Evolutionary conservation across 805 yeast genomes (phyloP).

Genomic region (Saccharomycopsis sp.): DNA sequence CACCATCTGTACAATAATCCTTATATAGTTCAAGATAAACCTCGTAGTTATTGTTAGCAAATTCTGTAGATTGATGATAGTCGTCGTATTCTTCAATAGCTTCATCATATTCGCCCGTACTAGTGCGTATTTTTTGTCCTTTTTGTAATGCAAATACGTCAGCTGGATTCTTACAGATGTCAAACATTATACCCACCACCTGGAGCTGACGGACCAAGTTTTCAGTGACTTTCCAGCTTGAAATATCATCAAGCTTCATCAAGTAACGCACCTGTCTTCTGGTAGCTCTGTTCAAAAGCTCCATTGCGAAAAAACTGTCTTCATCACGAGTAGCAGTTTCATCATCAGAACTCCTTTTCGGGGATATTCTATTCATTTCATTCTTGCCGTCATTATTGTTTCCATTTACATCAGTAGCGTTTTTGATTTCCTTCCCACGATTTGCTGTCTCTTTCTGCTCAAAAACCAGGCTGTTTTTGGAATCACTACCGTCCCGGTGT

Average conservation of each 20-base stretch:
- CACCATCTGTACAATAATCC: slow-evolving; percentile 23
- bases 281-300: slow-evolving; percentile 36
- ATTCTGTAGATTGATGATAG: slow-evolving; percentile 35
- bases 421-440: slow-evolving; percentile 22
- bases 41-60: slow-evolving; percentile 29
- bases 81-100: slow-evolving; percentile 22
- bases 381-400: neutral
- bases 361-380: neutral
- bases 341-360: neutral
- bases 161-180: slow-evolving; percentile 34
- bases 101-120: neutral
- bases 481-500: slow-evolving; percentile 27
- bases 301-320: neutral
- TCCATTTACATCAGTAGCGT: slow-evolving; percentile 17
- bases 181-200: slow-evolving; percentile 37
- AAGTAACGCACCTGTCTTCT: slow-evolving; percentile 35
- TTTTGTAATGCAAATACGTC: slow-evolving; percentile 38
- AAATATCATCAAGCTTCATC: slow-evolving; percentile 37
- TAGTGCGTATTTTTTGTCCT: slow-evolving; percentile 15
- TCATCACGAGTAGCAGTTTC: neutral
- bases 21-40: slow-evolving; percentile 23
- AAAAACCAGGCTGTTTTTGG: neutral
- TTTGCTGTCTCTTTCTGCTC: slow-evolving; percentile 17
- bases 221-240: slow-evolving; percentile 47
- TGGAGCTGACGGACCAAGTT: slow-evolving; percentile 48